Evolutionary conservation across 345 rosid species (phyloP).

Genomic region (Gossypium rotundifolium): DNA sequence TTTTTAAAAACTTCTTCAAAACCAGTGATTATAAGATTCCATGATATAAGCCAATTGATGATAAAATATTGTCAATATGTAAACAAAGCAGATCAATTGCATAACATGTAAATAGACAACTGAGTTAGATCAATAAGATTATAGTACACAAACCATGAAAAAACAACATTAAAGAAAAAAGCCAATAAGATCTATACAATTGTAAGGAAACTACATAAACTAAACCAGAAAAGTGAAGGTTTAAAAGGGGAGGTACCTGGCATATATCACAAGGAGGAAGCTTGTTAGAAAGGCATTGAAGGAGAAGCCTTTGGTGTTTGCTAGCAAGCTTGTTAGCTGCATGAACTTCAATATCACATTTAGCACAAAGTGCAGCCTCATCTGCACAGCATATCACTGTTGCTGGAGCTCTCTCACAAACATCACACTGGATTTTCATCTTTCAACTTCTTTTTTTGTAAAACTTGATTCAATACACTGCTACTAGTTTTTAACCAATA

Average conservation of each 20-base stretch:
- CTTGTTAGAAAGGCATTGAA: conserved; percentile 59
- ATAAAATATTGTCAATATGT: background rate
- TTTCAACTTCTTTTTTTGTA: background rate
- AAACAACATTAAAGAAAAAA: background rate
- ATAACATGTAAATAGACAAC: background rate
- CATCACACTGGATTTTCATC: conserved; percentile 99
- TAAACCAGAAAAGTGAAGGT: background rate
- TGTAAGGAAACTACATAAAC: background rate
- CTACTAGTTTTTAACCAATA: background rate
- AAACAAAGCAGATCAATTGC: background rate
- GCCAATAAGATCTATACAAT: background rate
- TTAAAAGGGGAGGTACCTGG: conserved; percentile 36
- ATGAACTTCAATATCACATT: conserved; percentile 82
- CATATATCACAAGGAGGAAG: conserved; percentile 93
- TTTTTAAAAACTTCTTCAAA: no score
- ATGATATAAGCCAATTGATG: background rate
- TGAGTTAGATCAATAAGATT: background rate
- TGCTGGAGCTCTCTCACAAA: conserved; percentile 91
- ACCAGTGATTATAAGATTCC: background rate
- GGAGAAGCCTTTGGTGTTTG: conserved; percentile 94
- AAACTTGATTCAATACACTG: background rate
- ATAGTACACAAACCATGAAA: background rate
- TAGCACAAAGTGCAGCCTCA: conserved; percentile 86
- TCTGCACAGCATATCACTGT: conserved; percentile 97
- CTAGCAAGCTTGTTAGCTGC: conserved; percentile 94